Percentiles rank a stretch among this genome's conserved stretches.
These are phyloP conservation scores for Scedosporium minutisporum DNA, from an alignment of 2,329 filamentous ascomycete species.

Conservation along the genomic window DNA sequence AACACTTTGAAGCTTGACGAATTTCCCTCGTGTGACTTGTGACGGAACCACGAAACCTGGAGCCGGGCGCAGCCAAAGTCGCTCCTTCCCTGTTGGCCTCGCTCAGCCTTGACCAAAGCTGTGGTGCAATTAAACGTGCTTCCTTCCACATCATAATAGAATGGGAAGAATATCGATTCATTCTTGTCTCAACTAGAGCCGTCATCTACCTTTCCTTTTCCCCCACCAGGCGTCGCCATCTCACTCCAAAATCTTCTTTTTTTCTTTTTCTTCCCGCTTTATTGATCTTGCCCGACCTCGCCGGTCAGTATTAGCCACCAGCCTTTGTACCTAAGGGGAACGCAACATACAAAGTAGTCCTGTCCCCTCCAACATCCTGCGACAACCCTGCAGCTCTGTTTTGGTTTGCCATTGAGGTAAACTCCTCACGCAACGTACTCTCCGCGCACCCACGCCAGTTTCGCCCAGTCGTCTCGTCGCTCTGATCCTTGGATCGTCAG, in stretches of 20 bases:
- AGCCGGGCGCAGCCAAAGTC: no score
- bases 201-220: conserved; percentile 3
- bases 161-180: not conserved
- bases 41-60: no score
- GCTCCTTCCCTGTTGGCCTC: not conserved
- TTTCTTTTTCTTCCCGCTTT: not conserved
- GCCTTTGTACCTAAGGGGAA: not conserved
- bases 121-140: not conserved
- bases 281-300: not conserved
- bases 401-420: no score
- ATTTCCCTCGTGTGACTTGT: no score
- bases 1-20: no score
- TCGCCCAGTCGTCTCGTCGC: no score
- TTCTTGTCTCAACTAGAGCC: conserved; percentile 5
- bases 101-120: not conserved
- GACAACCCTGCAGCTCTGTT: no score
- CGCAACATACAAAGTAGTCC: not conserved
- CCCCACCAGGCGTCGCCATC: not conserved
- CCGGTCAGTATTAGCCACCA: not conserved
- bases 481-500: no score
- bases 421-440: no score
- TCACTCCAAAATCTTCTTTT: not conserved
- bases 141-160: not conserved
- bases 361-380: not conserved
- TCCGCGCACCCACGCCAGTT: no score